Evolutionary conservation across 163 green algal genomes (phyloP).

Genomic region (Botryococcus braunii): DNA sequence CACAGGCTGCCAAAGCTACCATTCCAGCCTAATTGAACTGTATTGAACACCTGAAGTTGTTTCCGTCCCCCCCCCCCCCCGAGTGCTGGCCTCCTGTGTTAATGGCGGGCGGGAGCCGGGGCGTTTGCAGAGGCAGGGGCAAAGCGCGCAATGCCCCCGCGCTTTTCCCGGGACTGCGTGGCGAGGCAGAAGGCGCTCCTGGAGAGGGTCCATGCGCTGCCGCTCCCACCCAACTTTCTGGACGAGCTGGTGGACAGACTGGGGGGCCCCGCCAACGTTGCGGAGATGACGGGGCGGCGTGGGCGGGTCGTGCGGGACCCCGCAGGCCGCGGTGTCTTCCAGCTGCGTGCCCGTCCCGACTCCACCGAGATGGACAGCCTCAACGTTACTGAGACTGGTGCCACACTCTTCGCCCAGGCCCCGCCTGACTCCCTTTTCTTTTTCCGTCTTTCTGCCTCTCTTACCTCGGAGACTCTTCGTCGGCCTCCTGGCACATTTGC

Average conservation of each 20-base stretch:
- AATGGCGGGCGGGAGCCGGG: no score
- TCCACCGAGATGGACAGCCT: slow-evolving; percentile 67
- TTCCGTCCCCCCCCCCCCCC: no score
- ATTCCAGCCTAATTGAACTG: no score
- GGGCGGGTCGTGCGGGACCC: slow-evolving; percentile 53
- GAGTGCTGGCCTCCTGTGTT: no score
- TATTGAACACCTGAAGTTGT: no score
- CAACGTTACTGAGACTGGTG: slow-evolving; percentile 50
- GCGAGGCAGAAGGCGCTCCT: slow-evolving; percentile 24
- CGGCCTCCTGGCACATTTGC: no score
- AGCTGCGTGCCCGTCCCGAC: slow-evolving; percentile 54
- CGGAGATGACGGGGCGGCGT: slow-evolving; percentile 46
- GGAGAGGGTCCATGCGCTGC: slow-evolving; percentile 21
- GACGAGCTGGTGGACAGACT: slow-evolving; percentile 76
- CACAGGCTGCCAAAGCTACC: no score
- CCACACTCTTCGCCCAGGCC: no score
- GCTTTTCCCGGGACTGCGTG: not conserved
- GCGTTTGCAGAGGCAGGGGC: no score
- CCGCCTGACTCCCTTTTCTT: no score
- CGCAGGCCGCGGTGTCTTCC: slow-evolving; percentile 28
- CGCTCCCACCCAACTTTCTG: slow-evolving; percentile 76
- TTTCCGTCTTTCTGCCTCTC: no score
- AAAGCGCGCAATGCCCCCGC: not conserved
- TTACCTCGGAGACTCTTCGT: no score
- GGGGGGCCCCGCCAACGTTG: slow-evolving; percentile 58